Base-by-base conservation (phyloP, 2,329 filamentous ascomycete species). In the Corynespora cassiicola region DNA sequence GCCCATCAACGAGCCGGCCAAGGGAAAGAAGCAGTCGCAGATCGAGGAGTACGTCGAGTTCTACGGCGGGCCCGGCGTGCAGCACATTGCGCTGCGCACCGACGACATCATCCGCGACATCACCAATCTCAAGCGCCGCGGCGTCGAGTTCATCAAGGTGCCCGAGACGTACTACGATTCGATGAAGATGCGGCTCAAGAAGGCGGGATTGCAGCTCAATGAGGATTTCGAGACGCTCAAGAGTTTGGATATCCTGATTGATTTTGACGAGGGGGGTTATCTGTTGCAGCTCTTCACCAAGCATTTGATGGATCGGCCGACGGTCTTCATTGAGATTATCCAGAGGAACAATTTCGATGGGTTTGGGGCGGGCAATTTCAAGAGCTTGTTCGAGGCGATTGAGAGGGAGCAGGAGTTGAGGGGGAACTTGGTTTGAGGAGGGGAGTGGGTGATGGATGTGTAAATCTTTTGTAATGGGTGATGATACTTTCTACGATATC, bases 1-100 rank as follows among this genome's bases (percentile, higher is more conserved):
- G 90, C 92, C 92, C 59, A 95, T 97, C 80, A 96, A 96, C 76
- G 91, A 96, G 74, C 92, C 92, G 2, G 92, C 92, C 0, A 76
- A 81, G 1, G 92, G 91, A 42, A 94, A 94, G 75, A 92, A 89
- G 72, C 88, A 90, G 70, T 89, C 85, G 8, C 92, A 97, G 73
- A 96, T 97, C 56, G 91, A 96, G 69, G 92, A 96, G 40, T 76
- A 75, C 40, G 84, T 96, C 52, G 78, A 88, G 65, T 96, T 94
- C 77, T 95, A 96, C 75, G 82, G 86, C 33, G 92, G 92, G 1
- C 76, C 91, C 0, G 92, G 92, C 30, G 90, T 96, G 0, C 92
- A 96, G 75, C 92, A 96, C 73, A 94, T 96, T 52, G 92, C 91
- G 9, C 81, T 96, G 12, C 83, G 86, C 12, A 96, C 91, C 0